Conservation (phyloP, 352 stramenopile species). For the Phytopythium montanum region DNA sequence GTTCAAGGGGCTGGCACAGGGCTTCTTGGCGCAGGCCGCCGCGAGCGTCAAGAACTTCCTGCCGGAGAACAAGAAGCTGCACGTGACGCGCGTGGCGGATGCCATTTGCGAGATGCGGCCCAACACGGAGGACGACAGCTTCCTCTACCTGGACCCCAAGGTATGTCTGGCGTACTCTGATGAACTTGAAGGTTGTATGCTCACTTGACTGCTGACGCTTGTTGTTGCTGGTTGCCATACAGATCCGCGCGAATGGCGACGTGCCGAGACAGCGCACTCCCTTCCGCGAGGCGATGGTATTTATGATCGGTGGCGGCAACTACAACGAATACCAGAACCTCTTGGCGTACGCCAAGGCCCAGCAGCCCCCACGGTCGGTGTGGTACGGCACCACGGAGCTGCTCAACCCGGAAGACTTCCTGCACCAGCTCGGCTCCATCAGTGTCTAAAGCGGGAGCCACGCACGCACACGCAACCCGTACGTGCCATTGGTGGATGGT, state of each 20-base stretch:
- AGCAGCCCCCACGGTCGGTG: constrained; percentile 62
- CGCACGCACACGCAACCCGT: background rate
- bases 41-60: constrained; percentile 87
- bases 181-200: background rate
- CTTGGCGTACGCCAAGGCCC: constrained; percentile 73
- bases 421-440: constrained; percentile 80
- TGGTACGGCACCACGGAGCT: constrained; percentile 90
- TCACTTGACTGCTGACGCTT: background rate
- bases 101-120: constrained; percentile 79
- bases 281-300: constrained; percentile 83
- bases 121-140: constrained; percentile 81
- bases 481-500: background rate
- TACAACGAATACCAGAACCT: constrained; percentile 90
- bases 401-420: constrained; percentile 86
- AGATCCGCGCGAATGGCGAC: constrained; percentile 72
- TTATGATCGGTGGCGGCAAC: constrained; percentile 86
- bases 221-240: background rate
- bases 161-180: constrained; percentile 13
- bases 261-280: constrained; percentile 73
- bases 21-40: constrained; percentile 73
- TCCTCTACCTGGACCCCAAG: constrained; percentile 86
- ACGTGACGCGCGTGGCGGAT: constrained; percentile 77
- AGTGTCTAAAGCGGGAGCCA: constrained; percentile 25
- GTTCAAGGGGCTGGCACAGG: constrained; percentile 81
- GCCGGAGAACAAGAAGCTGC: constrained; percentile 85